Base-by-base conservation (phyloP, 805 yeast genomes). In the Cephaloascus albidus region DNA sequence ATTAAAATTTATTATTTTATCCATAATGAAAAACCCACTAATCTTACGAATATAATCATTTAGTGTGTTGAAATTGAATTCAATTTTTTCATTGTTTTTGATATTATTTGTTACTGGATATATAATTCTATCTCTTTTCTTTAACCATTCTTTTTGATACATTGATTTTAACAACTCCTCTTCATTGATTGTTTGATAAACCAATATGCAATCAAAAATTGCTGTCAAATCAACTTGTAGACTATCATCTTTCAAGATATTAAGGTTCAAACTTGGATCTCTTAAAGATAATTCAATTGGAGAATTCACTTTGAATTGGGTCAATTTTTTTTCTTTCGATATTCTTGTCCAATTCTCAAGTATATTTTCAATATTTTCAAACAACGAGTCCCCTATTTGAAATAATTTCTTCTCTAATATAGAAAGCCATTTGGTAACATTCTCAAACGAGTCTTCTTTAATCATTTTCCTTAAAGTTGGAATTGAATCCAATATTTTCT, bases 251-350 rank as follows among this genome's bases (percentile, higher is more conserved):
- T 68, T 62, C 37, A 81, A 59, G 3, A 80, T 68, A 47, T 73
- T 68, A 41, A 73, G 70, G 46, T 63, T 67, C 41, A 57, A 54
- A 38, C 63, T 61, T 0, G 80, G 69, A 35, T 76, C 78, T 49
- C 97, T 69, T 53, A 87, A 65, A 4, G 95, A 76, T 5, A 75
- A 58, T 56, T 90, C 97, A 4, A 89, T 85, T 0, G 95, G 85
- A 0, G 96, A 85, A 55, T 89, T 89, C 46, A 90, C 73, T 50
- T 83, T 79, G 55, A 76, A 85, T 5, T 72, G 61, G 3, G 65
- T 56, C 38, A 80, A 66, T 26, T 65, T 63, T 42, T 72, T 70
- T 6, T 61, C 52, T 4, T 61, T 51, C 43, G 72, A 77, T 45
- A 63, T 62, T 2, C 55, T 45, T 28, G 69, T 66, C 90, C 94